These are phyloP conservation scores for Fusarium palustre DNA, from an alignment of 2,329 filamentous ascomycete species.

Conservation along the genomic window DNA sequence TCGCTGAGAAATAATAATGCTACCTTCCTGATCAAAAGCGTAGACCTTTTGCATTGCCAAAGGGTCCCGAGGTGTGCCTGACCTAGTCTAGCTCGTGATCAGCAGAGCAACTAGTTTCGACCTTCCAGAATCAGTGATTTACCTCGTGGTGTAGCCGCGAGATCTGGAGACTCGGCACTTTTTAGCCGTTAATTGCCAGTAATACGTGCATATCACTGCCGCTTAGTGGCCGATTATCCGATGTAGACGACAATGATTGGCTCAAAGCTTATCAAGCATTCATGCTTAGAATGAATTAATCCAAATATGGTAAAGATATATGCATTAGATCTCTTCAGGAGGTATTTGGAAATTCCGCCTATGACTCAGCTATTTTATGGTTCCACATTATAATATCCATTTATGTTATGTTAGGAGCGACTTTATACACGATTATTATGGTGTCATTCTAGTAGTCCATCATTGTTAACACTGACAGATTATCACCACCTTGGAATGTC, in stretches of 20 bases:
- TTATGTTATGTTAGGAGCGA: neutral
- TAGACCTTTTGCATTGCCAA: slow-evolving; percentile 12
- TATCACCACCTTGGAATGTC: neutral
- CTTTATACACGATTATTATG: neutral
- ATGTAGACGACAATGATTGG: neutral
- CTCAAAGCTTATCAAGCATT: neutral
- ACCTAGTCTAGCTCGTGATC: too few relatives aligned
- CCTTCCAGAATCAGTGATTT: slow-evolving; percentile 9
- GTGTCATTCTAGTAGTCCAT: neutral
- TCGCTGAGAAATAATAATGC: neutral
- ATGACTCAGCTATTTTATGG: too few relatives aligned
- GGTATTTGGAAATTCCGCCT: too few relatives aligned
- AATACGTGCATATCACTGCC: neutral
- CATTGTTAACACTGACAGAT: neutral
- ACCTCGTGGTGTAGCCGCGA: neutral
- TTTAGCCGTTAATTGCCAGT: slow-evolving; percentile 11
- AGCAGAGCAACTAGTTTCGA: neutral
- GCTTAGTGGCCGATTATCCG: slow-evolving; percentile 9
- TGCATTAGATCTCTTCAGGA: neutral
- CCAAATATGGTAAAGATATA: neutral
- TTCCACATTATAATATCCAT: too few relatives aligned
- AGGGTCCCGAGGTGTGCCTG: slow-evolving; percentile 2
- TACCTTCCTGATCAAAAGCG: slow-evolving; percentile 11
- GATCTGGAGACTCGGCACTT: slow-evolving; percentile 1
- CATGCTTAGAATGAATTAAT: slow-evolving; percentile 2